Conservation (phyloP, 2,329 filamentous ascomycete genomes). For the Aspergillaceae sp. region DNA sequence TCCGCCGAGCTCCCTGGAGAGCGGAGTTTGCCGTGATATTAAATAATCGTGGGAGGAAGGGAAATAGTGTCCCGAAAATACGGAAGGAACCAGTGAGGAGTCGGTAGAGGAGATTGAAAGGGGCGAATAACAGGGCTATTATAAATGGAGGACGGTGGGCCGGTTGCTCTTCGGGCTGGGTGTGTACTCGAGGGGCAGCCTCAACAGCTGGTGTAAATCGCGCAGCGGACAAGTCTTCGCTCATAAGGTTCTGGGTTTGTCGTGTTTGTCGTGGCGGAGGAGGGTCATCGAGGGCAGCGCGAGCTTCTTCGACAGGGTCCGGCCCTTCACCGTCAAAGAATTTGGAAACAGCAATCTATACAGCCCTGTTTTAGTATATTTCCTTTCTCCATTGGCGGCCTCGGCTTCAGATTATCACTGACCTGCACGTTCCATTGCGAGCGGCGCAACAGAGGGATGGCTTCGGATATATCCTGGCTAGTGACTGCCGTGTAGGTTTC, state of each 20-base stretch:
- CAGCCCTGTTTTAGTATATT: constrained; percentile 11
- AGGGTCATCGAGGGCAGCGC: constrained; percentile 50
- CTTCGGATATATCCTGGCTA: constrained; percentile 66
- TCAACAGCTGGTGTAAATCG: constrained; percentile 40
- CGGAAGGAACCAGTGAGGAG: constrained; percentile 59
- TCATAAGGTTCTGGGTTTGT: constrained; percentile 62
- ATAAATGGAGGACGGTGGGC: constrained; percentile 65
- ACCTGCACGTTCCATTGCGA: constrained; percentile 97
- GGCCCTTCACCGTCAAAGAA: constrained; percentile 95
- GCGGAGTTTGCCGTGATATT: constrained; percentile 41
- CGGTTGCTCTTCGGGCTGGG: constrained; percentile 57
- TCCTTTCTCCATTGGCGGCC: background rate
- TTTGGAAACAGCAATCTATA: constrained; percentile 84
- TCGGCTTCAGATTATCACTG: constrained; percentile 1
- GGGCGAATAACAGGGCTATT: constrained; percentile 68
- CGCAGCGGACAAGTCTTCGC: constrained; percentile 30
- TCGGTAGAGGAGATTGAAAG: constrained; percentile 69
- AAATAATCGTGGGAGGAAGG: constrained; percentile 64
- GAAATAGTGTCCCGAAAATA: constrained; percentile 67
- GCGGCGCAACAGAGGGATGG: constrained; percentile 67
- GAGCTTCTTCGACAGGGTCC: constrained; percentile 70
- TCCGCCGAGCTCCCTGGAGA: constrained; percentile 37
- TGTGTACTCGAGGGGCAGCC: constrained; percentile 76
- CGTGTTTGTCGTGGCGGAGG: constrained; percentile 55
- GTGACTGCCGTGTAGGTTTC: constrained; percentile 86